Evolutionary conservation across 1,284 basidiomycete genomes (phyloP), one percentile per base, ranked within the genome.

Genomic region (Trichosporon coremiiforme): DNA sequence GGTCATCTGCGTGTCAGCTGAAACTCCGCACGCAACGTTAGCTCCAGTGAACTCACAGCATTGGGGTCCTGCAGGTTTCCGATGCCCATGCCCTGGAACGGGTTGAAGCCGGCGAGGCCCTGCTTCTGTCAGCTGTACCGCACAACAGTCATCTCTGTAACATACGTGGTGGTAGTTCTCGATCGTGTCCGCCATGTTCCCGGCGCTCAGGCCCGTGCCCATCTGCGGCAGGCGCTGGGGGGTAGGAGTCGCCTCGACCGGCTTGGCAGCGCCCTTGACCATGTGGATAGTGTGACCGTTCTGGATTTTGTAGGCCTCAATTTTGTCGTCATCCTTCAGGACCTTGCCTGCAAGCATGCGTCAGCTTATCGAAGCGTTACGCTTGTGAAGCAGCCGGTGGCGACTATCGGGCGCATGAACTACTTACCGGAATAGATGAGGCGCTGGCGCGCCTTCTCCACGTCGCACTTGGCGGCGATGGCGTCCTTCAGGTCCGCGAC

Each of bases 11-110:
- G 29, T 65, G 68, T 50, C 20, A 65, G 66, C 31, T 29, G 2
- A 9, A n/a, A n/a, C n/a, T n/a, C n/a, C 20, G 15, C 10, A 2
- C 6, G 9, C 36, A n/a, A n/a, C n/a, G n/a, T 31, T 5, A 25
- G 22, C 35, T n/a, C n/a, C n/a, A n/a, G 6, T 1, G 36, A 15
- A 74, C 88, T 75, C 73, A 93, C 91, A 88, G 95, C 92, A 80
- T 96, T 95, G 1, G 93, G 94, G 78, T 95, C 94, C 75, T 91
- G 91, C 4, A 88, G 85, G 79, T 97, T 97, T 66, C 94, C 74
- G 9, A 93, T 91, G 17, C 82, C 82, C 87, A 95, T 89, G 3
- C 90, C 90, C 0, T 90, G 87, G 76, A 97, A 96, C 0, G 94
- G 94, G 77, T 96, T 95, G 79, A 94, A 86, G 4, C 90, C 91